These are phyloP conservation scores for Candida corydali DNA, from an alignment of 805 yeast species.

Conservation along the genomic window DNA sequence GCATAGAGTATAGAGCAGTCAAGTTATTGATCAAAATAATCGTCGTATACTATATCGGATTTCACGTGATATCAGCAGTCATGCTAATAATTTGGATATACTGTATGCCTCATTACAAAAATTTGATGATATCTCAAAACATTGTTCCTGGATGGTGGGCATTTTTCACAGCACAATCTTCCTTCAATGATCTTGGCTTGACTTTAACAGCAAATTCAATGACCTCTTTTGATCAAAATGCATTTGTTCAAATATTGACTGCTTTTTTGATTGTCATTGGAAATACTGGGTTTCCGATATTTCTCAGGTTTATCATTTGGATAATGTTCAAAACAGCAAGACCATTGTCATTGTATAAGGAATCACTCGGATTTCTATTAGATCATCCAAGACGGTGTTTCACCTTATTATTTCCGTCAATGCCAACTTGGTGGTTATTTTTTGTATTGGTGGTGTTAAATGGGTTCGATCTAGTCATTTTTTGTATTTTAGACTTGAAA, in stretches of 20 bases:
- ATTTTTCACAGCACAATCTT: conserved; percentile 71
- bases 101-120: conserved; percentile 36
- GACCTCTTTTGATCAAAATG: conserved; percentile 57
- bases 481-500: conserved; percentile 70
- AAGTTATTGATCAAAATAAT: conserved; percentile 69
- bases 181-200: conserved; percentile 82
- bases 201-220: conserved; percentile 82
- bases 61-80: conserved; percentile 54
- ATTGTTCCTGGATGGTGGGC: conserved; percentile 91
- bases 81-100: conserved; percentile 62
- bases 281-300: conserved; percentile 89
- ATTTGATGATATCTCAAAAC: conserved; percentile 49
- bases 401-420: conserved; percentile 84
- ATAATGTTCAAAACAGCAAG: conserved; percentile 60
- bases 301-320: conserved; percentile 83
- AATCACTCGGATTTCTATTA: conserved; percentile 77
- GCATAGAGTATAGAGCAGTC: conserved; percentile 91
- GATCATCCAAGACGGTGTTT: conserved; percentile 98
- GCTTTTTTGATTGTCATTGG: conserved; percentile 82
- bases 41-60: conserved; percentile 67
- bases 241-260: conserved; percentile 59
- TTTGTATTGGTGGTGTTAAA: conserved; percentile 70
- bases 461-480: conserved; percentile 72
- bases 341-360: conserved; percentile 60
- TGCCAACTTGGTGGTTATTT: conserved; percentile 94